A percentile compares a stretch with the other conserved stretches of the same genome.
Evolutionary conservation across 2,329 filamentous ascomycete genomes (phyloP).

Genomic region (Teratosphaeria destructans): DNA sequence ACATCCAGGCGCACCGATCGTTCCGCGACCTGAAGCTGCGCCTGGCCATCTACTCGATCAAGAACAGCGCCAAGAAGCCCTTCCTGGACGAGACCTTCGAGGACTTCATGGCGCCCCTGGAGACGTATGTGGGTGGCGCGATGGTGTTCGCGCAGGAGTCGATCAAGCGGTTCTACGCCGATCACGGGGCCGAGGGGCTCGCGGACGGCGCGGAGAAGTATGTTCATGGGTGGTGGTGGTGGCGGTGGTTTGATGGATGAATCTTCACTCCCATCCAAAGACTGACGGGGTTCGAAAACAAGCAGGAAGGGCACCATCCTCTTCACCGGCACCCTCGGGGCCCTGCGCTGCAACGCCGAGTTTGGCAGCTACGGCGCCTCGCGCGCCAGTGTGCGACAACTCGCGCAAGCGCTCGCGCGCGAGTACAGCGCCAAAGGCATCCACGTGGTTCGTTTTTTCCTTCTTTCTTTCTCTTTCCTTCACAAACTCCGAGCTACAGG

Average conservation of each 20-base stretch:
- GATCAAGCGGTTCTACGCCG: constrained; percentile 41
- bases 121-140: constrained; percentile 45
- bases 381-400: constrained; percentile 42
- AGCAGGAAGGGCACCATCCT: constrained; percentile 32
- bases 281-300: constrained; percentile 33
- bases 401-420: constrained; percentile 46
- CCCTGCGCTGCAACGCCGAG: constrained; percentile 36
- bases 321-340: constrained; percentile 47
- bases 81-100: constrained; percentile 46
- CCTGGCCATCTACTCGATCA: constrained; percentile 47
- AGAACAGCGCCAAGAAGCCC: constrained; percentile 44
- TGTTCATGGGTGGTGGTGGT: background rate
- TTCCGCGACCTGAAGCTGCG: constrained; percentile 42
- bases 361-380: constrained; percentile 47
- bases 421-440: constrained; percentile 48
- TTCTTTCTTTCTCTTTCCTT: no score
- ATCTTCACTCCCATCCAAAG: no score
- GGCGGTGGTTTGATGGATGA: background rate
- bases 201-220: constrained; percentile 36
- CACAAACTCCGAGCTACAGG: no score
- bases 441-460: constrained; percentile 36
- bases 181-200: constrained; percentile 40
- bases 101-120: constrained; percentile 37
- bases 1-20: constrained; percentile 39
- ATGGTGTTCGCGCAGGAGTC: constrained; percentile 47